These are phyloP conservation scores for Penicillium bovifimosum DNA, from an alignment of 495 filamentous ascomycete genomes.

Conservation along the genomic window DNA sequence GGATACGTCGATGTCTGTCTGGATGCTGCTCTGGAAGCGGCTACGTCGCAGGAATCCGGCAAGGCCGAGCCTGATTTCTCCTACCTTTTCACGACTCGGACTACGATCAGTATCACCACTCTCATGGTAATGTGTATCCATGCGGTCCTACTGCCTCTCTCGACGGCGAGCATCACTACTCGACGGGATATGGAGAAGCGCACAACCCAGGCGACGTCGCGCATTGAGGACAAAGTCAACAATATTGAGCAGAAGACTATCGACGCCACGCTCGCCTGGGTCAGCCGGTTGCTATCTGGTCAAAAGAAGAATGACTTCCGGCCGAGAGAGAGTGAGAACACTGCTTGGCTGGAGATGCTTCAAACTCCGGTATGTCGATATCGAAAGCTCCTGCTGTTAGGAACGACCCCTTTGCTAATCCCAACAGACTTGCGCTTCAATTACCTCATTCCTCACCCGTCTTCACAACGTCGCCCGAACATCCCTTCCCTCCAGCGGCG, in stretches of 20 bases:
- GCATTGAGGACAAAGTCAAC: slow-evolving; percentile 85
- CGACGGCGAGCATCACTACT: slow-evolving; percentile 80
- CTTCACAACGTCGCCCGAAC: slow-evolving; percentile 54
- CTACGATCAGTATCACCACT: slow-evolving; percentile 83
- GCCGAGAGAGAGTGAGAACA: slow-evolving; percentile 76
- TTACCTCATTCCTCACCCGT: slow-evolving; percentile 69
- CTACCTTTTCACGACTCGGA: slow-evolving; percentile 71
- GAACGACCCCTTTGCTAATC: not conserved
- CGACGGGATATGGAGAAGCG: slow-evolving; percentile 87
- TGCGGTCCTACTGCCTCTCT: slow-evolving; percentile 85
- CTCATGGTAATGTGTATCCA: slow-evolving; percentile 87
- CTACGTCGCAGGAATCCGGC: slow-evolving; percentile 65
- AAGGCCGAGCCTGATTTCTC: slow-evolving; percentile 84
- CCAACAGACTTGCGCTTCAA: slow-evolving; percentile 62
- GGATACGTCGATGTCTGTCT: slow-evolving; percentile 92
- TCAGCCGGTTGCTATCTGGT: slow-evolving; percentile 61
- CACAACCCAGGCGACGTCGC: slow-evolving; percentile 62
- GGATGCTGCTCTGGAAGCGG: slow-evolving; percentile 74
- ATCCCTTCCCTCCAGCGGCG: slow-evolving; percentile 64
- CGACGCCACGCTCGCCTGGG: slow-evolving; percentile 76
- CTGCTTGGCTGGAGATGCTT: slow-evolving; percentile 67
- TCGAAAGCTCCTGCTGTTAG: not conserved
- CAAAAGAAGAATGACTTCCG: slow-evolving; percentile 94
- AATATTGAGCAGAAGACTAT: slow-evolving; percentile 79
- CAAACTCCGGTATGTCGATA: slow-evolving; percentile 60